A percentile compares a stretch with the other conserved stretches of the same genome.
Evolutionary conservation across 352 stramenopile genomes (phyloP).

Genomic region (Globisporangium cystogenes): DNA sequence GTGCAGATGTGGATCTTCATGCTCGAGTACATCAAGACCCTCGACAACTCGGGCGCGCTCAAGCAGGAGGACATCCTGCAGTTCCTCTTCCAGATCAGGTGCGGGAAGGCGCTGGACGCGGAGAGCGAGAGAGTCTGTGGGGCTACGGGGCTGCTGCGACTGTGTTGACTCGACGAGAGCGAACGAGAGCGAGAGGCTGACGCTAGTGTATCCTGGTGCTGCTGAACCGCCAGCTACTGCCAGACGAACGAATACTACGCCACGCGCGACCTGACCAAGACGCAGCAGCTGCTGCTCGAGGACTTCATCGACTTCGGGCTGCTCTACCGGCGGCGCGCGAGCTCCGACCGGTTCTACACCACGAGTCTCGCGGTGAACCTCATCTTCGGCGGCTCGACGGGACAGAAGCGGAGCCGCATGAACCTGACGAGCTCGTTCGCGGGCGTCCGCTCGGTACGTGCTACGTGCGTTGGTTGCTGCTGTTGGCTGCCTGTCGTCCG

Average conservation of each 20-base stretch:
- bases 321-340: constrained; percentile 58
- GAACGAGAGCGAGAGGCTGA: too few relatives aligned
- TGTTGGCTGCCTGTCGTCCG: too few relatives aligned
- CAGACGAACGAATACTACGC: constrained; percentile 85
- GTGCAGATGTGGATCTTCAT: constrained; percentile 92
- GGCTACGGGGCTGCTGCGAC: too few relatives aligned
- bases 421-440: constrained; percentile 45
- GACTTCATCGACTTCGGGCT: constrained; percentile 88
- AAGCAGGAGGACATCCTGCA: constrained; percentile 85
- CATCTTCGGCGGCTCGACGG: constrained; percentile 78
- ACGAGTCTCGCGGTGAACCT: constrained; percentile 88
- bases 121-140: too few relatives aligned
- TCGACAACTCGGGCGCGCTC: constrained; percentile 64
- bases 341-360: constrained; percentile 80
- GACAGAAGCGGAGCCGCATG: constrained; percentile 49
- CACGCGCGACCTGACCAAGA: constrained; percentile 64
- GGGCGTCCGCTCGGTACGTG: constrained; percentile 22
- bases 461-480: background rate
- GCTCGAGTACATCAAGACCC: constrained; percentile 85
- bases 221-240: constrained; percentile 73
- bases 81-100: constrained; percentile 88
- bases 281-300: constrained; percentile 68
- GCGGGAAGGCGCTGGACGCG: too few relatives aligned
- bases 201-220: too few relatives aligned
- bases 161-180: too few relatives aligned